Evolutionary conservation across 179 eudicot species (phyloP), one percentile per base, ranked within the genome.

Genomic region (Camellia oleifera): DNA sequence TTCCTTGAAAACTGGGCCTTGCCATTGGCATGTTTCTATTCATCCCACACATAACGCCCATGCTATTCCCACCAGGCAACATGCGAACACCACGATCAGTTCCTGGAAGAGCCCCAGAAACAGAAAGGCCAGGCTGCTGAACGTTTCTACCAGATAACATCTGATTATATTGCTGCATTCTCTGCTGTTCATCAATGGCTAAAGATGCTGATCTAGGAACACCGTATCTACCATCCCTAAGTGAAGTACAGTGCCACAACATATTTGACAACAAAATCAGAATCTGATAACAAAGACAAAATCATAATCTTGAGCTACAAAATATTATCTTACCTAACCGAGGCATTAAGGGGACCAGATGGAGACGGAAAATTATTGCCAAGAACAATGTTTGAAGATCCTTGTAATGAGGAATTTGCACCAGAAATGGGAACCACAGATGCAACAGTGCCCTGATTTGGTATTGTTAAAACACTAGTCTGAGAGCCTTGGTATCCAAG

Each of bases 181-280:
- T 94, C 87, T 94, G 97, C 72, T 90, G 98, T 76, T 96, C 99
- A 76, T 94, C 98, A 45, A 79, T 76, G 54, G 97, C 81, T 78
- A 90, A 81, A 80, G 97, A 84, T 83, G 87, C 84, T 69, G 98
- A 80, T 80, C 99, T 89, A 20, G 91, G 90, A 73, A 83, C 86
- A 45, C 88, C 84, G 81, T 88, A 91, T 83, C 98, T 91, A 61
- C 87, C 89, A 84, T 89, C 94, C 86, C 94, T 87, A 82, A 50
- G 52, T 81, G 57, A 78, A 50, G 66, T 69, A 82, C 60, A 44
- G 52, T 64, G 53, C 10, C 8, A 18, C n/a, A 70, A 56, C 14
- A 20, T 20, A 76, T 4, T 12, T 53, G 42, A 69, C 65, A 40
- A 63, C 46, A 76, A 50, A 10, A 62, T 71, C 63, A 80, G 44